Percentiles rank a stretch among this genome's conserved stretches.
Evolutionary conservation across 2,329 filamentous ascomycete genomes (phyloP).

Genomic region (Trichoderma sp.): DNA sequence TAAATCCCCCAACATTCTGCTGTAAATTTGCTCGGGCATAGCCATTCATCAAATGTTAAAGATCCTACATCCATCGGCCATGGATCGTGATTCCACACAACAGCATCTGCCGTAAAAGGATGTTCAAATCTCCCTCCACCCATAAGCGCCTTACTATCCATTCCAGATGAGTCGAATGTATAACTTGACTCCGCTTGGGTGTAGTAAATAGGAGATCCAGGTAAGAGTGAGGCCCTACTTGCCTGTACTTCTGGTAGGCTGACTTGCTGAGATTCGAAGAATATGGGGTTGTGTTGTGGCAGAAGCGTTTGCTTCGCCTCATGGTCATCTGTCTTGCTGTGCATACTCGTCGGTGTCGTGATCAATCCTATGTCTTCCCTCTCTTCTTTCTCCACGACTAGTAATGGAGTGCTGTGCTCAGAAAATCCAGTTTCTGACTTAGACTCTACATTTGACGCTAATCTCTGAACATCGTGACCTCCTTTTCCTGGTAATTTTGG

Average conservation of each 20-base stretch:
- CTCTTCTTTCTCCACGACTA: neutral
- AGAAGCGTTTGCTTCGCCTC: neutral
- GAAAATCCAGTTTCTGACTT: neutral
- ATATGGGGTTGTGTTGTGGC: neutral
- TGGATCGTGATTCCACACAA: neutral
- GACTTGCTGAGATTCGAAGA: neutral
- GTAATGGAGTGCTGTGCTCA: neutral
- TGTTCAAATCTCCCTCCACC: too few relatives aligned
- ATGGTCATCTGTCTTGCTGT: neutral
- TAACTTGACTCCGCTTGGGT: neutral
- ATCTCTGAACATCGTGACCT: neutral
- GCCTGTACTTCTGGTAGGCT: neutral
- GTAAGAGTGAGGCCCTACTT: neutral
- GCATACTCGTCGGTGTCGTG: neutral
- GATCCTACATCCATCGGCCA: slow-evolving; percentile 6
- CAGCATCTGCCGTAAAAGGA: neutral
- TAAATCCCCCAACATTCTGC: neutral
- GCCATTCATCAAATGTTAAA: slow-evolving; percentile 28
- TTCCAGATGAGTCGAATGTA: neutral
- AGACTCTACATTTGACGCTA: neutral
- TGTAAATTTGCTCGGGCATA: neutral
- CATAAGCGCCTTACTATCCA: neutral
- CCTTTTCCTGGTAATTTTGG: slow-evolving; percentile 2
- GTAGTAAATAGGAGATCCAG: neutral
- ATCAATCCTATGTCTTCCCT: neutral